These are phyloP conservation scores for Fraxinus baroniana DNA, from an alignment of 305 asterid species.

Conservation along the genomic window DNA sequence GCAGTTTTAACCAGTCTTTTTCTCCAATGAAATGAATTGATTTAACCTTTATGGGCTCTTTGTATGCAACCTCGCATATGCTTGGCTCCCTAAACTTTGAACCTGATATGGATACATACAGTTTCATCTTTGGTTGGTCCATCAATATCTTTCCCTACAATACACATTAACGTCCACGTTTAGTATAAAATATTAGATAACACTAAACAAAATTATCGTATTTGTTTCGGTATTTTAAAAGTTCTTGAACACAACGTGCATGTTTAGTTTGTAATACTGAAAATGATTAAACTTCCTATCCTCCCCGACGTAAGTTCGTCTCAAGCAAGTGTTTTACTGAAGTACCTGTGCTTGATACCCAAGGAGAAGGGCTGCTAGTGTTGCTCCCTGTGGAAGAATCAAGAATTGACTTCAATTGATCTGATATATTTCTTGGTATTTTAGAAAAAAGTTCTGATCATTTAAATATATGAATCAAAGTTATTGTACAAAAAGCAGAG, in stretches of 20 bases:
- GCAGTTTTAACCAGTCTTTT: constrained; percentile 58
- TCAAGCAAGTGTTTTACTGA: not conserved
- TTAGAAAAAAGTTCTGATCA: not conserved
- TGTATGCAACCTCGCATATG: constrained; percentile 52
- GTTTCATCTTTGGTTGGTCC: constrained; percentile 50
- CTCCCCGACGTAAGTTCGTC: not conserved
- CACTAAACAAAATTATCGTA: not conserved
- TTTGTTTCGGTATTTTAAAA: not conserved
- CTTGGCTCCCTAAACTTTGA: constrained; percentile 56
- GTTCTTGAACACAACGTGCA: not conserved
- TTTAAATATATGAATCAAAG: not conserved
- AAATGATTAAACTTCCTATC: not conserved
- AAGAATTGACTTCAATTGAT: not conserved
- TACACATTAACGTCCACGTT: not conserved
- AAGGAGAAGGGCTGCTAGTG: constrained; percentile 48
- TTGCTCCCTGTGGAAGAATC: constrained; percentile 47
- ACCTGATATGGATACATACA: constrained; percentile 58
- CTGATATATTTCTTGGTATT: not conserved
- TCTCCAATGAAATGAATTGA: constrained; percentile 68
- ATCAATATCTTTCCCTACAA: constrained; percentile 53
- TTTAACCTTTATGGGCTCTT: constrained; percentile 46
- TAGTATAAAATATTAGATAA: not conserved
- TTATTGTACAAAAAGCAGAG: not conserved
- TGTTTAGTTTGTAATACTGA: not conserved
- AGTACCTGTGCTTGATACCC: constrained; percentile 63